Percentiles rank a stretch among this genome's conserved stretches.
Conservation (phyloP, 2,329 filamentous ascomycete species). For the Chalaropsis ovoidea region DNA sequence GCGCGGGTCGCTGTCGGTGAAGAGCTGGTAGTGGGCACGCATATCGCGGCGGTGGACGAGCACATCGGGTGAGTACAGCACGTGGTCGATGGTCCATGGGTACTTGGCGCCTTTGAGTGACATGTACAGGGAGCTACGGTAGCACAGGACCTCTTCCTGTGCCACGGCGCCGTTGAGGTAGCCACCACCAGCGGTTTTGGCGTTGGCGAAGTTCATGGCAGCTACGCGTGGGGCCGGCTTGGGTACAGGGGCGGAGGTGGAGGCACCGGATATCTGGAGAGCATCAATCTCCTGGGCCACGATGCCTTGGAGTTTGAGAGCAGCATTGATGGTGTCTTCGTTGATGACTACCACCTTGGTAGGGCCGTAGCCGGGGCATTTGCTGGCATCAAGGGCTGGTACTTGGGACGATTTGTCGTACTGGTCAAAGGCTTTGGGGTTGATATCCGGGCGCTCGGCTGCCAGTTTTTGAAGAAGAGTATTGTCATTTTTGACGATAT, state of each 20-base stretch:
- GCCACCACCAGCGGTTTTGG: slow-evolving; percentile 47
- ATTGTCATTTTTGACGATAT: not conserved
- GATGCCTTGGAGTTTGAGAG: slow-evolving; percentile 9
- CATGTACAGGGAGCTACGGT: slow-evolving; percentile 46
- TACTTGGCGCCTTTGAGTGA: slow-evolving; percentile 43
- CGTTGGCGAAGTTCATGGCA: slow-evolving; percentile 19
- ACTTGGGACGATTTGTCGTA: not conserved
- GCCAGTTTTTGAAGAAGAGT: not conserved
- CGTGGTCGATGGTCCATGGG: slow-evolving; percentile 40
- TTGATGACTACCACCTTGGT: slow-evolving; percentile 1
- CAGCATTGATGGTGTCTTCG: slow-evolving; percentile 18
- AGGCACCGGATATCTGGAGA: not conserved
- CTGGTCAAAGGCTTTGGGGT: not conserved
- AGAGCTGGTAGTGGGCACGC: slow-evolving; percentile 38
- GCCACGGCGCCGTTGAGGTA: slow-evolving; percentile 52
- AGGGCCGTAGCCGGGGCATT: not conserved
- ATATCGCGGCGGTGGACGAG: slow-evolving; percentile 47
- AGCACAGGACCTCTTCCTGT: slow-evolving; percentile 61
- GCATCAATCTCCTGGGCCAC: not conserved
- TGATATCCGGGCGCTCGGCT: slow-evolving; percentile 10
- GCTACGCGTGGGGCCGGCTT: not conserved
- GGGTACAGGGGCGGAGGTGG: not conserved
- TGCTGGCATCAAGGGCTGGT: not conserved
- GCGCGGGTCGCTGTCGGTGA: slow-evolving; percentile 30
- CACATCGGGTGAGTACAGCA: slow-evolving; percentile 52